These are phyloP conservation scores for Paecilomyces dactylethromorphus DNA, from an alignment of 2,329 filamentous ascomycete genomes.

Conservation along the genomic window DNA sequence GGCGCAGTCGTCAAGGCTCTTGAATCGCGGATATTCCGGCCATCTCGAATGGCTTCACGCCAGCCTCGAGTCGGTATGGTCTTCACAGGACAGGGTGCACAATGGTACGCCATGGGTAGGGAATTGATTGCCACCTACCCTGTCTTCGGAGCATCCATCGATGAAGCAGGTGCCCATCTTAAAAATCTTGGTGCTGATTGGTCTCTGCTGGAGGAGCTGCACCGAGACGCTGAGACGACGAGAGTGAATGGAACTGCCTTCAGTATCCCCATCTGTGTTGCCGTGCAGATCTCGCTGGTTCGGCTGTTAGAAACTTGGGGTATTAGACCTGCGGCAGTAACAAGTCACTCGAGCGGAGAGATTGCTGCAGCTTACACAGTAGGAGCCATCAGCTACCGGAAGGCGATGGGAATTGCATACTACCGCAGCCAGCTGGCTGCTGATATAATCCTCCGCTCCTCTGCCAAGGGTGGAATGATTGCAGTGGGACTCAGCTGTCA, in stretches of 20 bases:
- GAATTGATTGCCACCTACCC: neutral
- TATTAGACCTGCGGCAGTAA: conserved; percentile 7
- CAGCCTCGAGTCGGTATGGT: conserved; percentile 2
- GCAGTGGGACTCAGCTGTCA: conserved; percentile 5
- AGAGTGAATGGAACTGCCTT: conserved; percentile 1
- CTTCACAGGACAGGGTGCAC: neutral
- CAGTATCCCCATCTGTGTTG: conserved; percentile 10
- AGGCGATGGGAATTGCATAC: conserved; percentile 15
- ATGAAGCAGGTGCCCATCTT: neutral
- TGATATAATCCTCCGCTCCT: neutral
- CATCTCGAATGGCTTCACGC: no score
- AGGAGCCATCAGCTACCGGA: conserved; percentile 7
- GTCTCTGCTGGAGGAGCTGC: conserved; percentile 4
- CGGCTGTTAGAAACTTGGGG: conserved; percentile 11
- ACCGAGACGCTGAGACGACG: conserved; percentile 19
- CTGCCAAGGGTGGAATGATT: conserved; percentile 10
- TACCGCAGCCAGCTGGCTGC: conserved; percentile 8
- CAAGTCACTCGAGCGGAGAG: conserved; percentile 21
- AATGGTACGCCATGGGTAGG: no score
- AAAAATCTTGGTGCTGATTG: neutral
- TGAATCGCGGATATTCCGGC: no score
- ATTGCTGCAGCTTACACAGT: conserved; percentile 18
- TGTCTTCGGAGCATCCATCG: neutral
- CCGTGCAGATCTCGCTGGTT: conserved; percentile 15
- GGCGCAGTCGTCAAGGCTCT: neutral